These are phyloP conservation scores for Grigorovia humatica DNA, from an alignment of 805 yeast genomes.

Conservation along the genomic window DNA sequence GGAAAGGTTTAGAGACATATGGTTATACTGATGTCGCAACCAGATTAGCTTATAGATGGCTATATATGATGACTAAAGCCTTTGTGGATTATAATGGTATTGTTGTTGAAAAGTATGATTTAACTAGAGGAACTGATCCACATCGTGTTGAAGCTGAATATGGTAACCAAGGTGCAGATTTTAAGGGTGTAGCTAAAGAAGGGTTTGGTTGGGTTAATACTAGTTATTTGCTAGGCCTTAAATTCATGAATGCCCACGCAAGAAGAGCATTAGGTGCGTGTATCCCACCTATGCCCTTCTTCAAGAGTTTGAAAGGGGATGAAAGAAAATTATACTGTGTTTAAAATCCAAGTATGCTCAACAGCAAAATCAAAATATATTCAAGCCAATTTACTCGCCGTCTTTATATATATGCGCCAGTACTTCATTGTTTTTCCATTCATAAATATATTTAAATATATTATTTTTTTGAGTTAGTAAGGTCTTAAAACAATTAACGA, in stretches of 20 bases:
- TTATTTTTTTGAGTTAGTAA: too few relatives aligned
- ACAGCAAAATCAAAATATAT: too few relatives aligned
- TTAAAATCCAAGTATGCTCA: neutral
- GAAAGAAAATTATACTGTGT: constrained; percentile 33
- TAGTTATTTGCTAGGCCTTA: constrained; percentile 63
- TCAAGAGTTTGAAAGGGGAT: constrained; percentile 34
- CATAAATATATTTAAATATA: too few relatives aligned
- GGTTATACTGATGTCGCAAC: constrained; percentile 56
- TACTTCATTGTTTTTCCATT: too few relatives aligned
- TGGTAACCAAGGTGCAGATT: constrained; percentile 91
- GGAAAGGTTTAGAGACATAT: constrained; percentile 75
- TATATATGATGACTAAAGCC: constrained; percentile 77
- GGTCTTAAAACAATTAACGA: too few relatives aligned
- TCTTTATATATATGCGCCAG: too few relatives aligned
- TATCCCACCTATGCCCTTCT: constrained; percentile 60
- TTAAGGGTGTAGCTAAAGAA: constrained; percentile 87
- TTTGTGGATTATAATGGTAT: constrained; percentile 90
- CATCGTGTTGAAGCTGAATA: constrained; percentile 92
- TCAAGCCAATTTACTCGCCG: too few relatives aligned
- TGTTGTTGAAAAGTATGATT: constrained; percentile 92
- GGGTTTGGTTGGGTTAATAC: constrained; percentile 99
- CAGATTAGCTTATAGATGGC: constrained; percentile 77
- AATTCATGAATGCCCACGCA: constrained; percentile 55
- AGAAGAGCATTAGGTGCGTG: constrained; percentile 70
- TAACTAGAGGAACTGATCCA: constrained; percentile 70